Evolutionary conservation across 768 basidiomycete species (phyloP), one percentile per base, ranked within the genome.

Genomic region (Kwoniella botswanensis): DNA sequence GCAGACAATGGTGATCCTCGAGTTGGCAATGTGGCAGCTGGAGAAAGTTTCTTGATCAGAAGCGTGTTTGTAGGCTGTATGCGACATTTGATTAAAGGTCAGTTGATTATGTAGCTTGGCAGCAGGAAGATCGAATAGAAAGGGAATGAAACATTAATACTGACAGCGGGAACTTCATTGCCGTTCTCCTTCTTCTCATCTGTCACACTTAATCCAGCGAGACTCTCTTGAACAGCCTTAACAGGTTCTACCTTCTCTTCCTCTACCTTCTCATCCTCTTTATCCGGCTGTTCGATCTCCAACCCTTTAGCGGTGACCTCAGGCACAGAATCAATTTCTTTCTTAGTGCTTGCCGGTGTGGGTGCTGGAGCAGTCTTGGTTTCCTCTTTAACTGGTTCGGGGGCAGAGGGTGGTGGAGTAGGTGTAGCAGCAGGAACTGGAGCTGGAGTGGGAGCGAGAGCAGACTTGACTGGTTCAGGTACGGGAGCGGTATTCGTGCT

Each of bases 1-100:
- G 97, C 97, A 2, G 96, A 88, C 60, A 94, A 86, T 2, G 89
- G 84, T 2, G 92, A 93, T 0, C 97, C 96, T 61, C 93, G 88
- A 11, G 92, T 94, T 2, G 97, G 97, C 22, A 93, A 81, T 72
- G 82, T 91, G 26, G 93, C 97, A 78, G 90, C 92, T 18, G 89
- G 88, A 2, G 92, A 93, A 46, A 92, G 89, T 43, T 89, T 88
- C 81, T 97, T 97, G 80, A 99, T 88, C 65, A 93, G 88, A 21
- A 98, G 73, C 5, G 71, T 71, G 43, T 74, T 71, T 22, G 69
- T 66, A 11, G 79, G 79, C 79, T 80, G 60, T 15, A 12, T 46
- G 35, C 6, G 35, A 29, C 7, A 22, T 12, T 21, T 57, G 58
- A 46, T 46, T 46, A 11, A 46, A 46, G 44, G 44, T 35, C 5